Evolutionary conservation across 164 flowering plant species (phyloP).

Genomic region (Sedum album): DNA sequence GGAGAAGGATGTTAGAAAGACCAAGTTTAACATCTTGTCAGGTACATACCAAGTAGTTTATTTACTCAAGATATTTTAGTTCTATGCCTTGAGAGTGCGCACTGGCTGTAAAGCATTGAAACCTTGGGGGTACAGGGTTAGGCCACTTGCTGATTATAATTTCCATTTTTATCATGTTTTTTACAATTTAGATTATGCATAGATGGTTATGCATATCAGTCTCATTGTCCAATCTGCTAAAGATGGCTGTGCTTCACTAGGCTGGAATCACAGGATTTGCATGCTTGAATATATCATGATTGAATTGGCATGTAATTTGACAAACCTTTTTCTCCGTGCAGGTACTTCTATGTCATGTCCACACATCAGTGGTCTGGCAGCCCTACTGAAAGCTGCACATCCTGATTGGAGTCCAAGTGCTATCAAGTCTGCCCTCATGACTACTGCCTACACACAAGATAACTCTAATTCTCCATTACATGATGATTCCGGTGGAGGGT

Average conservation of each 20-base stretch:
- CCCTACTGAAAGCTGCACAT: constrained; percentile 76
- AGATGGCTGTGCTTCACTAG: not conserved
- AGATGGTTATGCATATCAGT: too few species aligned
- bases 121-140: too few species aligned
- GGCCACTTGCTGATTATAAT: too few species aligned
- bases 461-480: constrained; percentile 57
- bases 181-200: too few species aligned
- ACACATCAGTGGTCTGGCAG: constrained; percentile 82
- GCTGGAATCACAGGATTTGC: not conserved
- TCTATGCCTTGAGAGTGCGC: too few species aligned
- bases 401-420: constrained; percentile 91
- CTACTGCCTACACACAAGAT: constrained; percentile 73
- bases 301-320: not conserved
- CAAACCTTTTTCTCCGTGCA: constrained; percentile 6
- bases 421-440: constrained; percentile 85
- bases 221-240: too few species aligned
- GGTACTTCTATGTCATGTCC: constrained; percentile 98
- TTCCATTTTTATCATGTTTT: too few species aligned
- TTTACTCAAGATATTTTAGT: constrained; percentile 3
- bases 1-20: constrained; percentile 42
- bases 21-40: constrained; percentile 75
- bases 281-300: too few species aligned
- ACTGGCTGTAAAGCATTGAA: too few species aligned
- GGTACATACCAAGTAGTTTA: constrained; percentile 26
- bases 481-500: constrained; percentile 39